These are phyloP conservation scores for Incumbomyces lentus DNA, from an alignment of 2,329 filamentous ascomycete species.

Conservation along the genomic window DNA sequence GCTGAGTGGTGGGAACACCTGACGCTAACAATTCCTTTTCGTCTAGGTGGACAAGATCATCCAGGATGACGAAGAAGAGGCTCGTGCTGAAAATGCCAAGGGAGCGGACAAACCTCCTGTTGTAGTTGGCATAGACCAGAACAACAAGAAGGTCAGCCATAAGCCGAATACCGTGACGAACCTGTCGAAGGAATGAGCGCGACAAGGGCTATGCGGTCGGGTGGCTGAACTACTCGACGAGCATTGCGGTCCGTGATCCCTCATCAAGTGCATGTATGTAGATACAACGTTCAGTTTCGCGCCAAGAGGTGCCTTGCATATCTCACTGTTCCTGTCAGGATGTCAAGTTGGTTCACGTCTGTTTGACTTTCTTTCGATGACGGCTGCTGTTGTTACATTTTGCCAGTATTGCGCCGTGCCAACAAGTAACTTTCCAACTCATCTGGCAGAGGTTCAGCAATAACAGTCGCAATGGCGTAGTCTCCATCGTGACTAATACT, in stretches of 20 bases:
- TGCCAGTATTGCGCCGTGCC: not conserved
- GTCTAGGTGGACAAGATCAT: constrained; percentile 13
- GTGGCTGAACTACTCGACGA: no score
- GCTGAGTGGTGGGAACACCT: no score
- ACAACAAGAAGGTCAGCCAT: constrained; percentile 17
- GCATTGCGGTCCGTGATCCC: no score
- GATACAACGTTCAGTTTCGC: no score
- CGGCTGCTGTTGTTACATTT: no score
- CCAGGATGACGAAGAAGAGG: constrained; percentile 11
- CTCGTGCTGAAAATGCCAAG: constrained; percentile 9
- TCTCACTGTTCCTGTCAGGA: no score
- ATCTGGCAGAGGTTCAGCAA: constrained; percentile 24
- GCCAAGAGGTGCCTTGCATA: no score
- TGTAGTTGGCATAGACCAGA: constrained; percentile 15
- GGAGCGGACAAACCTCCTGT: constrained; percentile 15
- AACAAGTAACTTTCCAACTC: constrained; percentile 1
- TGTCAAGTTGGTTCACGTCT: no score
- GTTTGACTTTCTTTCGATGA: no score
- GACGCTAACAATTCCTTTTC: no score
- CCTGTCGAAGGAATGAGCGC: constrained; percentile 11
- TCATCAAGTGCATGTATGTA: no score
- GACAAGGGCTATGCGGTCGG: no score
- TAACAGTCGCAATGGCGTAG: constrained; percentile 51
- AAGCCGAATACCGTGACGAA: constrained; percentile 14
- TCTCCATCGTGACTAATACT: constrained; percentile 83